A percentile compares a stretch with the other conserved stretches of the same genome.
These are phyloP conservation scores for Rhodotorula sphaerocarpa DNA, from an alignment of 768 basidiomycete genomes.

Conservation along the genomic window DNA sequence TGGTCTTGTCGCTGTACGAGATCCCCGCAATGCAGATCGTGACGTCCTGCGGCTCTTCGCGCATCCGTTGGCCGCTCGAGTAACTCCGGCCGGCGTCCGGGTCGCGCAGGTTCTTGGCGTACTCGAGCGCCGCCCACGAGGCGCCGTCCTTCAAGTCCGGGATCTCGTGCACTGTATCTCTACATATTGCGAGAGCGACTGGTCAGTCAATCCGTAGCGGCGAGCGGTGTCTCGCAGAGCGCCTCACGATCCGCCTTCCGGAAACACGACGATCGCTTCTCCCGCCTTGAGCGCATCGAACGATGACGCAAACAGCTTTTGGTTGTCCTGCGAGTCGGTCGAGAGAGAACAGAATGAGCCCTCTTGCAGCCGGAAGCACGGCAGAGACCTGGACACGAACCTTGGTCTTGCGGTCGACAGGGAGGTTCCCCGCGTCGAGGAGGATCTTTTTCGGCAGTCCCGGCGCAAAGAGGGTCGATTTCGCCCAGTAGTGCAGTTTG, in stretches of 20 bases:
- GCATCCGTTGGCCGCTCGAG: conserved; percentile 6
- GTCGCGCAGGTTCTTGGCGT: conserved; percentile 63
- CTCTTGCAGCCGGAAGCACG: too few relatives aligned
- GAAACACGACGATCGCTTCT: conserved; percentile 82
- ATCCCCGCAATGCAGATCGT: conserved; percentile 47
- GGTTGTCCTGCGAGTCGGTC: conserved; percentile 56
- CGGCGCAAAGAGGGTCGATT: conserved; percentile 79
- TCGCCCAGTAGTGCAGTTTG: conserved; percentile 77
- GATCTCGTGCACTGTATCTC: conserved; percentile 82
- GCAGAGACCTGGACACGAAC: not conserved
- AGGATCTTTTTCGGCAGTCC: conserved; percentile 66
- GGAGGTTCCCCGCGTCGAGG: conserved; percentile 88
- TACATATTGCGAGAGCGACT: too few relatives aligned
- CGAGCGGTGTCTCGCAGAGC: too few relatives aligned
- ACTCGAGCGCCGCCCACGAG: conserved; percentile 90
- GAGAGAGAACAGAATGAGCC: too few relatives aligned
- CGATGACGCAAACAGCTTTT: conserved; percentile 76
- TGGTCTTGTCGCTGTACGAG: conserved; percentile 90
- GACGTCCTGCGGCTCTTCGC: conserved; percentile 26
- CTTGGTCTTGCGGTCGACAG: conserved; percentile 83
- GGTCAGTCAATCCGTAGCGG: too few relatives aligned
- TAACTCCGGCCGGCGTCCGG: conserved; percentile 13
- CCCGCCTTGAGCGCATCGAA: conserved; percentile 74
- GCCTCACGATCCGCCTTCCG: conserved; percentile 80
- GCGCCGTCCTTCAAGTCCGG: conserved; percentile 82